Conservation (phyloP, 2,329 filamentous ascomycete species). For the Incumbomyces lentus region DNA sequence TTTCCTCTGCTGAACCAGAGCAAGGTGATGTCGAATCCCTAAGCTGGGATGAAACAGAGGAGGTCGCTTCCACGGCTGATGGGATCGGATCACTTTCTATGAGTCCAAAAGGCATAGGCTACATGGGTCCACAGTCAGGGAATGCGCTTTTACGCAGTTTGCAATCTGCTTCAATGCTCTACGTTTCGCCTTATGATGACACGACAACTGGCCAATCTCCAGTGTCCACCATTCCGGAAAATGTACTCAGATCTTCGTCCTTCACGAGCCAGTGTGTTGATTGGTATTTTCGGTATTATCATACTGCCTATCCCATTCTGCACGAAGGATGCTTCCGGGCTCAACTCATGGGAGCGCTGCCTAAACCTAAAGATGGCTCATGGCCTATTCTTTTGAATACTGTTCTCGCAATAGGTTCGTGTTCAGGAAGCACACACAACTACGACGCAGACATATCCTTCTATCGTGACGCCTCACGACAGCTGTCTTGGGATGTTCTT, state of each 20-base stretch:
- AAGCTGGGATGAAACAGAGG: conserved; percentile 6
- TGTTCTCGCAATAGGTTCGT: conserved; percentile 14
- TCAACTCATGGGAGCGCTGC: conserved; percentile 26
- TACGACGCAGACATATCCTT: conserved; percentile 30
- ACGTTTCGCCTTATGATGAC: neutral
- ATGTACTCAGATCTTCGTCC: conserved; percentile 1
- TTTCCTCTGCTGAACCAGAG: neutral
- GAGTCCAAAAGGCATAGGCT: conserved; percentile 1
- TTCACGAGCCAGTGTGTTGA: conserved; percentile 3
- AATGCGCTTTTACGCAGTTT: conserved; percentile 2
- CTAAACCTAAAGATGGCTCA: conserved; percentile 7
- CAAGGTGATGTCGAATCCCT: conserved; percentile 1
- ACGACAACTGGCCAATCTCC: neutral
- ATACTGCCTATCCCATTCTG: neutral
- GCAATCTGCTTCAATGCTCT: conserved; percentile 4
- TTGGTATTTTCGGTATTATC: conserved; percentile 2
- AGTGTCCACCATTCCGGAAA: neutral
- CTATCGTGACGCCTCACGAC: conserved; percentile 36
- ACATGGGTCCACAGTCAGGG: conserved; percentile 8
- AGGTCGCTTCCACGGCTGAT: conserved; percentile 1
- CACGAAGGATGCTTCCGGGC: conserved; percentile 30
- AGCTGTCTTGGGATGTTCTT: conserved; percentile 28
- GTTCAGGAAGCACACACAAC: conserved; percentile 9
- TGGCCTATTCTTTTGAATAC: conserved; percentile 14
- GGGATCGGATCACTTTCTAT: conserved; percentile 7